Evolutionary conservation across 306 rosid species (phyloP).

Genomic region (Dryas octopetala): DNA sequence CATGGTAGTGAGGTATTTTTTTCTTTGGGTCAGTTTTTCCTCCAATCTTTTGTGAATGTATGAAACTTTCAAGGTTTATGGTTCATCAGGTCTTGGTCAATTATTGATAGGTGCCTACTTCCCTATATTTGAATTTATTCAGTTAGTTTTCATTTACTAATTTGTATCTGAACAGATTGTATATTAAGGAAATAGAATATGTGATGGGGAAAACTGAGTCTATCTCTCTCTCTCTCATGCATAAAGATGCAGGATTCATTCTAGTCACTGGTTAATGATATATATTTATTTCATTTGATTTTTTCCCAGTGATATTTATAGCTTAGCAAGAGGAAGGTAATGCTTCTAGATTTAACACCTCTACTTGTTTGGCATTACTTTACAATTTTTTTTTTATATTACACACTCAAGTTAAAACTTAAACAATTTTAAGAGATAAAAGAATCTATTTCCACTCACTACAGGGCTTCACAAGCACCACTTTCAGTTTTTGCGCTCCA

Average conservation of each 20-base stretch:
- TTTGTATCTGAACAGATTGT: slow-evolving; percentile 12
- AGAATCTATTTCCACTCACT: too few relatives aligned
- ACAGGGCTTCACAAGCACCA: too few relatives aligned
- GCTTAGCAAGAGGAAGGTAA: not conserved
- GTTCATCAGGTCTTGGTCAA: slow-evolving; percentile 7
- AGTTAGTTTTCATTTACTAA: not conserved
- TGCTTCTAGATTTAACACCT: too few relatives aligned
- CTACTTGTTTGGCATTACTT: too few relatives aligned
- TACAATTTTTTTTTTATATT: too few relatives aligned
- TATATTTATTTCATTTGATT: too few relatives aligned
- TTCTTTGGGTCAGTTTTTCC: not conserved
- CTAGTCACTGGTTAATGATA: not conserved
- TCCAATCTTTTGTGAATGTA: slow-evolving; percentile 2
- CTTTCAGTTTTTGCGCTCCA: too few relatives aligned
- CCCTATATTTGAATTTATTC: not conserved
- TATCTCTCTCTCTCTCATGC: not conserved
- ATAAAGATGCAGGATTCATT: not conserved
- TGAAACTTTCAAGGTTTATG: slow-evolving; percentile 1
- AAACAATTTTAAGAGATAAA: too few relatives aligned
- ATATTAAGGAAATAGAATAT: not conserved
- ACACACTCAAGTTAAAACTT: too few relatives aligned
- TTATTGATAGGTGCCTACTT: not conserved
- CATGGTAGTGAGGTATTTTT: slow-evolving; percentile 17
- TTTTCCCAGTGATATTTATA: not conserved
- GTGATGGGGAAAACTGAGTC: not conserved